Conservation (phyloP, 495 filamentous ascomycete species). For the Hypoxylon lienhwacheense region DNA sequence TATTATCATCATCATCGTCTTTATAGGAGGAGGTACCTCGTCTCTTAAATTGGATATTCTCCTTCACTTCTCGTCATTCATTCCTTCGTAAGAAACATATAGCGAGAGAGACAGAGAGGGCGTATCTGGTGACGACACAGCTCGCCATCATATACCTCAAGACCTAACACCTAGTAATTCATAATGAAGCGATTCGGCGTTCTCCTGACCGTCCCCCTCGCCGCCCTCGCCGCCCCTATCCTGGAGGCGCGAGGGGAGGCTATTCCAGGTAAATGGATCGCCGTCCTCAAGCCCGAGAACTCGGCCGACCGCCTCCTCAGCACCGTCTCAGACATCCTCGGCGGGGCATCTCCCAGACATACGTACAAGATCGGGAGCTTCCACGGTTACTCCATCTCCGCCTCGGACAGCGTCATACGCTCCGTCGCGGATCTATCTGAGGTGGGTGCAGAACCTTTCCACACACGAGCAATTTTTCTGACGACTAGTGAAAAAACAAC, state of each 20-base stretch:
- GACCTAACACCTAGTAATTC: neutral
- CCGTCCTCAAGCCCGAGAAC: constrained; percentile 52
- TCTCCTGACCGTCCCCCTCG: constrained; percentile 21
- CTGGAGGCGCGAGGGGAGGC: constrained; percentile 38
- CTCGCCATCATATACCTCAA: neutral
- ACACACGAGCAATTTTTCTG: neutral
- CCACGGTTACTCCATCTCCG: constrained; percentile 45
- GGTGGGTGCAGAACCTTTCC: constrained; percentile 25
- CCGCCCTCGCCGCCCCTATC: constrained; percentile 38
- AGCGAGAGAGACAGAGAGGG: neutral
- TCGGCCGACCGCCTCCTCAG: constrained; percentile 19
- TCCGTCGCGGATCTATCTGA: constrained; percentile 45
- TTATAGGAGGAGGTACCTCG: neutral
- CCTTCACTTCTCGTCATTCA: neutral
- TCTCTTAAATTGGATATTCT: neutral
- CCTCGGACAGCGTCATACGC: constrained; percentile 42
- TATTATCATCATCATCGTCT: too few species aligned
- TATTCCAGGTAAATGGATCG: constrained; percentile 58
- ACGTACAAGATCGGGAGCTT: constrained; percentile 46
- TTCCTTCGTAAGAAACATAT: neutral
- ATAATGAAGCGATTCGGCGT: constrained; percentile 35
- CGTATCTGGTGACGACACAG: too few species aligned
- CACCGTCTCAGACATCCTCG: constrained; percentile 25
- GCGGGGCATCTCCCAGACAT: constrained; percentile 37
- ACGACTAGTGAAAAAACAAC: neutral